phyloP scores from a whole-genome alignment of 495 filamentous ascomycete species.

The Hypoxylon cercidicola region DNA sequence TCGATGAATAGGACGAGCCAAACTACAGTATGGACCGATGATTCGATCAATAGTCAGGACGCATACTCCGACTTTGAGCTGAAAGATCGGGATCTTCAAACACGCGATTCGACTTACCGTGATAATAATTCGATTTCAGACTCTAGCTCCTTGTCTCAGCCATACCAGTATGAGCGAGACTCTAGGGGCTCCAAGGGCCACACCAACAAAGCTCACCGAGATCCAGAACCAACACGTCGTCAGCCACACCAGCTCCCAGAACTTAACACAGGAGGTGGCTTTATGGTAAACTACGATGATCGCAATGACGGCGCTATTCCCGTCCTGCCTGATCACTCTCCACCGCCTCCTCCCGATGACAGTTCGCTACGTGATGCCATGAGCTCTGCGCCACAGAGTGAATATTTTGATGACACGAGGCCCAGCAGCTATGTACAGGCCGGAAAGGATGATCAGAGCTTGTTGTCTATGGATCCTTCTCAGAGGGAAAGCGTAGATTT shows the following conservation, averaged over 20 bases:
- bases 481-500: conserved; percentile 49
- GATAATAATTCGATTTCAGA: conserved; percentile 43
- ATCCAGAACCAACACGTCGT: conserved; percentile 27
- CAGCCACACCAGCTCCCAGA: conserved; percentile 51
- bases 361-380: conserved; percentile 34
- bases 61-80: conserved; percentile 45
- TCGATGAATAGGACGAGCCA: conserved; percentile 61
- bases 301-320: conserved; percentile 42
- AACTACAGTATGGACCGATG: conserved; percentile 66
- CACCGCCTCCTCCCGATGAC: conserved; percentile 45
- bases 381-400: conserved; percentile 44
- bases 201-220: conserved; percentile 29
- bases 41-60: conserved; percentile 61
- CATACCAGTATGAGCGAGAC: conserved; percentile 38
- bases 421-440: conserved; percentile 53
- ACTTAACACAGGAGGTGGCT: conserved; percentile 49
- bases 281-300: conserved; percentile 44
- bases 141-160: conserved; percentile 44
- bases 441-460: conserved; percentile 43
- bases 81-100: conserved; percentile 41
- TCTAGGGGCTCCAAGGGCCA: conserved; percentile 36
- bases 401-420: conserved; percentile 55
- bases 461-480: conserved; percentile 42
- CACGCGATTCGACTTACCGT: conserved; percentile 37
- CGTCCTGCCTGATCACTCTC: conserved; percentile 48